Conservation (phyloP, 805 yeast genomes). For the Nakazawaea ambrosiae region DNA sequence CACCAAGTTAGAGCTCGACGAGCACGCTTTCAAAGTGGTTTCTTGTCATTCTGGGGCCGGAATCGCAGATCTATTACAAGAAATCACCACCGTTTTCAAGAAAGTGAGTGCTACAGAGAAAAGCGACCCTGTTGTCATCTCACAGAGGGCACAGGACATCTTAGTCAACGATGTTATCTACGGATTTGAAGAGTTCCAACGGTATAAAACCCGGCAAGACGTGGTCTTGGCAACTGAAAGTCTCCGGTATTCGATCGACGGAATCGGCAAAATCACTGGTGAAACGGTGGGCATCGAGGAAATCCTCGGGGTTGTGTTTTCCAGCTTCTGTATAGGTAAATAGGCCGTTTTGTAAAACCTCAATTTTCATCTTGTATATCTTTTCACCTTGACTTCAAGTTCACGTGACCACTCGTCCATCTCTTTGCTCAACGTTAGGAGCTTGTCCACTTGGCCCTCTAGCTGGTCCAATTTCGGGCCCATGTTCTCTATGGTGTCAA, state of each 20-base stretch:
- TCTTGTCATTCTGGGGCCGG: constrained; percentile 64
- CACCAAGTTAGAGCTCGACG: constrained; percentile 23
- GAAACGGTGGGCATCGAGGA: constrained; percentile 86
- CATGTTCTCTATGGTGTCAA: constrained; percentile 23
- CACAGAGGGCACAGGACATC: constrained; percentile 71
- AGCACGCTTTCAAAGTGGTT: constrained; percentile 27
- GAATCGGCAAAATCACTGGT: constrained; percentile 91
- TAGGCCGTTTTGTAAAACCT: constrained; percentile 26
- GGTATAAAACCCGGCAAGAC: constrained; percentile 48
- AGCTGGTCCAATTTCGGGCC: constrained; percentile 20
- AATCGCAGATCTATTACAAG: constrained; percentile 34
- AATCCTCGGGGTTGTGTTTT: constrained; percentile 82
- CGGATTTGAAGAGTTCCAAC: constrained; percentile 62
- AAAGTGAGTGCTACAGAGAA: constrained; percentile 39
- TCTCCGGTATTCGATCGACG: constrained; percentile 65
- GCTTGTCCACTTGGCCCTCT: constrained; percentile 29
- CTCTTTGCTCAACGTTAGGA: constrained; percentile 45
- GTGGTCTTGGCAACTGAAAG: constrained; percentile 78
- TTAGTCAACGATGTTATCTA: constrained; percentile 67
- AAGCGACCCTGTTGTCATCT: constrained; percentile 63
- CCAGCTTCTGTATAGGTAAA: constrained; percentile 92
- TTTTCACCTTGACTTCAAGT: constrained; percentile 35
- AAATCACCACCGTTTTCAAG: constrained; percentile 40
- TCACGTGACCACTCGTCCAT: constrained; percentile 58
- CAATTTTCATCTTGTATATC: constrained; percentile 14